A percentile compares a stretch with the other conserved stretches of the same genome.
Conservation (phyloP, 192 early-diverging fungal species). For the Coemansia sp. region DNA sequence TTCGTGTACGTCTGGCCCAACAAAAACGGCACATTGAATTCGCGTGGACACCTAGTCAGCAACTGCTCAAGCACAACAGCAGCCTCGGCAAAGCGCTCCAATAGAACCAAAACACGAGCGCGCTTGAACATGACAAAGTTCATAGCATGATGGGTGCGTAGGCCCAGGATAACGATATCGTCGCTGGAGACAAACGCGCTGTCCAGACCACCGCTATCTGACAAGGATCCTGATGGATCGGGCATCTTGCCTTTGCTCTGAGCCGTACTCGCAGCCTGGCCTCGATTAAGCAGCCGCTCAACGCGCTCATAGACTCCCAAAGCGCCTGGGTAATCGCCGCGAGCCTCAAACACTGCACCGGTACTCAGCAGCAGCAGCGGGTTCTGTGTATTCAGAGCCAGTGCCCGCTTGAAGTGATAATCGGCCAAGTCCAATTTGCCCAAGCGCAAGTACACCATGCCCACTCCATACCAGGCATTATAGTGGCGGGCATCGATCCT, state of each 20-base stretch:
- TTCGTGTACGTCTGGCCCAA: constrained; percentile 50
- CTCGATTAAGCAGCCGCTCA: constrained; percentile 47
- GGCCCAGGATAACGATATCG: constrained; percentile 12
- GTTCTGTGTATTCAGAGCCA: constrained; percentile 71
- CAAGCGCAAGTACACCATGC: constrained; percentile 64
- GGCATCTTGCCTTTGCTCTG: neutral
- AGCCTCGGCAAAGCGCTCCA: constrained; percentile 64
- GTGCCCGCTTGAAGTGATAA: constrained; percentile 69
- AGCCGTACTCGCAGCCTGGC: neutral
- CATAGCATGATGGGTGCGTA: constrained; percentile 33
- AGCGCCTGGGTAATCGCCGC: constrained; percentile 56
- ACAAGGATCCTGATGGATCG: neutral
- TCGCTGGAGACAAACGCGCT: constrained; percentile 1
- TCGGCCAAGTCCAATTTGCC: constrained; percentile 73
- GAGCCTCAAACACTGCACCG: constrained; percentile 69
- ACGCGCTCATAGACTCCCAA: constrained; percentile 63
- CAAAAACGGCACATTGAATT: constrained; percentile 53
- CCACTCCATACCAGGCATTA: constrained; percentile 87
- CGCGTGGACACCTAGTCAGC: constrained; percentile 50
- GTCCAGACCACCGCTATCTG: neutral
- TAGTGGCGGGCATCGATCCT: constrained; percentile 74
- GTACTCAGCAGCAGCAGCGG: constrained; percentile 68
- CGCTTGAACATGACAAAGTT: constrained; percentile 66
- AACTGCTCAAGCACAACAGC: constrained; percentile 62
- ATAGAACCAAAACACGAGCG: constrained; percentile 61